Conservation (phyloP, 2,329 filamentous ascomycete species). For the Fusarium proliferatum region DNA sequence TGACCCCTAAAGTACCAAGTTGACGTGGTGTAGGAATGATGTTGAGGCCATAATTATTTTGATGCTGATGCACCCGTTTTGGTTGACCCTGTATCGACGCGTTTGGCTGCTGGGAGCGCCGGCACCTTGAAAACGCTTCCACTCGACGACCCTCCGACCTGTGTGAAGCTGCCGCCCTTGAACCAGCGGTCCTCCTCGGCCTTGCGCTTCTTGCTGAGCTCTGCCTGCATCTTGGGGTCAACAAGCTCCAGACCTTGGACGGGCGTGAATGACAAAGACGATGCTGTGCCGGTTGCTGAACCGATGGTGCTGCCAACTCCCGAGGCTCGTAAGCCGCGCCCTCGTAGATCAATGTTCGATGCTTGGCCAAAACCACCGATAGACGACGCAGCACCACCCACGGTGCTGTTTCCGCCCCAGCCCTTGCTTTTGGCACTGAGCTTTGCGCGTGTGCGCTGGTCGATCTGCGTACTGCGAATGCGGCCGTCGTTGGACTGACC, state of each 20-base stretch:
- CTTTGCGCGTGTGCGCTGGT: constrained; percentile 92
- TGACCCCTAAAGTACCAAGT: not conserved
- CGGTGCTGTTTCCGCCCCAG: constrained; percentile 81
- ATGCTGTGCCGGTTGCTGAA: constrained; percentile 75
- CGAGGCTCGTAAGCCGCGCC: constrained; percentile 81
- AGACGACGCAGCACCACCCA: constrained; percentile 79
- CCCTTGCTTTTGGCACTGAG: constrained; percentile 95
- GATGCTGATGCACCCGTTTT: constrained; percentile 50
- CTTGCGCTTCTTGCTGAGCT: constrained; percentile 89
- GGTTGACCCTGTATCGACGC: constrained; percentile 57
- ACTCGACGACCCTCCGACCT: constrained; percentile 69
- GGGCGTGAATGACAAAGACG: constrained; percentile 91
- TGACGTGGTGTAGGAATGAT: not conserved
- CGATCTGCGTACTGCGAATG: constrained; percentile 88
- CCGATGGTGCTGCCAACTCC: constrained; percentile 81
- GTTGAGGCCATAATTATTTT: constrained; percentile 28
- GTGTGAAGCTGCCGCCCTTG: constrained; percentile 96
- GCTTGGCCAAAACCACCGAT: constrained; percentile 80
- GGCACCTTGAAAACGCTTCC: constrained; percentile 85
- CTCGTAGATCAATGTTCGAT: constrained; percentile 76
- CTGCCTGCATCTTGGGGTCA: constrained; percentile 89
- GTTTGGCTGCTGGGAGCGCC: constrained; percentile 78
- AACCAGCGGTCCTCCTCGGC: constrained; percentile 97
- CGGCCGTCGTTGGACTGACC: constrained; percentile 89
- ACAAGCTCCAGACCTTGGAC: constrained; percentile 95